phyloP scores from a whole-genome alignment of 2,329 filamentous ascomycete species.

The Akanthomyces dipterigenus region DNA sequence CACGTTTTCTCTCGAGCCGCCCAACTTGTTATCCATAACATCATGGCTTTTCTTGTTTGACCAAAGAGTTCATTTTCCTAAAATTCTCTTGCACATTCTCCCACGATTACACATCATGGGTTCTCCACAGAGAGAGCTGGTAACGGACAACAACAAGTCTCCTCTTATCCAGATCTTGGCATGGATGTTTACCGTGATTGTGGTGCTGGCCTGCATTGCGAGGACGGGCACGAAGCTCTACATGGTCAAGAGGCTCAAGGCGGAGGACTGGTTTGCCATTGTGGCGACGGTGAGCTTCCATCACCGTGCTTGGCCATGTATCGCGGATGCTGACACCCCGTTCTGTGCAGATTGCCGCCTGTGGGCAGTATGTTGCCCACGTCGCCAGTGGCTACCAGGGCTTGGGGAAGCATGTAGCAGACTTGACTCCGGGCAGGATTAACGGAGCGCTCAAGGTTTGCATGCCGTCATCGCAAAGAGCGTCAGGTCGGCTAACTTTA shows the following conservation, averaged over 20 bases:
- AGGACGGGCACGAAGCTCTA: constrained; percentile 22
- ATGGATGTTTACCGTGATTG: constrained; percentile 24
- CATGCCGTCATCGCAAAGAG: neutral
- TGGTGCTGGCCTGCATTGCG: constrained; percentile 20
- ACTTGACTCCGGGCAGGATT: constrained; percentile 12
- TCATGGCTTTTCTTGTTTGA: no score
- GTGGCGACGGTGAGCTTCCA: constrained; percentile 19
- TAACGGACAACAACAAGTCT: constrained; percentile 24
- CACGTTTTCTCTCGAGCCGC: no score
- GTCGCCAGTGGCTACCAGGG: constrained; percentile 19
- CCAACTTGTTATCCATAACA: no score
- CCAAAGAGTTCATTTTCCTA: no score
- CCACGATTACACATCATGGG: neutral
- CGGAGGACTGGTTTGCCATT: constrained; percentile 21
- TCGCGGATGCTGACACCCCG: neutral
- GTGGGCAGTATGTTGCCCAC: constrained; percentile 17
- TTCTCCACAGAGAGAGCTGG: constrained; percentile 5
- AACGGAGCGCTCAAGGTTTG: constrained; percentile 23
- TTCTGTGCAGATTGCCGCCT: neutral
- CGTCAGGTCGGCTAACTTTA: neutral
- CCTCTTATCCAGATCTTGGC: constrained; percentile 24
- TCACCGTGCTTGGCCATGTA: neutral
- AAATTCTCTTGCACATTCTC: neutral
- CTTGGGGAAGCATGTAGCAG: constrained; percentile 17
- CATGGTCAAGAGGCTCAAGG: constrained; percentile 22